Conservation (phyloP, 306 rosid genomes). For the Senna siamea region DNA sequence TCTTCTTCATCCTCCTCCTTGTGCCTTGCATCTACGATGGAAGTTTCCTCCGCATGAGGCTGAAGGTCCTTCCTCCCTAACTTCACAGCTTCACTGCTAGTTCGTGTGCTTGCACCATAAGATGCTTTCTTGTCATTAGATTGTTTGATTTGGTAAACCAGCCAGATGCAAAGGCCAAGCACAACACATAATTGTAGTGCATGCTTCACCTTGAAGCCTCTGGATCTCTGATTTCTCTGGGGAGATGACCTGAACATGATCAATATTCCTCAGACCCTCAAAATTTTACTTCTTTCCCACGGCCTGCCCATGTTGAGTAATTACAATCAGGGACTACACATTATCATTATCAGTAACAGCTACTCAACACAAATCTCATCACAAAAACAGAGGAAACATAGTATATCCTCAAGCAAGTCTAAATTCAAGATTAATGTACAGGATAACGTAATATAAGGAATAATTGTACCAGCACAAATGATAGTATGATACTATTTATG, state of each 20-base stretch:
- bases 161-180: conserved; percentile 80
- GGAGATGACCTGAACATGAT: conserved; percentile 81
- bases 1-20: conserved; percentile 73
- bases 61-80: conserved; percentile 80
- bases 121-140: conserved; percentile 65
- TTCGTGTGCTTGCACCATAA: conserved; percentile 35
- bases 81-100: conserved; percentile 51
- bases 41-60: conserved; percentile 56
- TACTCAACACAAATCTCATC: background rate
- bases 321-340: no score
- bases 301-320: conserved; percentile 50
- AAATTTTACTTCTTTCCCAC: conserved; percentile 28
- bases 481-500: conserved; percentile 3
- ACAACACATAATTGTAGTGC: conserved; percentile 72
- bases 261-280: conserved; percentile 41
- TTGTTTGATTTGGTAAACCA: conserved; percentile 85
- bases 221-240: conserved; percentile 71
- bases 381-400: background rate
- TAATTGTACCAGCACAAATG: background rate
- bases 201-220: conserved; percentile 95
- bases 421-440: conserved; percentile 29
- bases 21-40: conserved; percentile 63
- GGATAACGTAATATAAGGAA: background rate
- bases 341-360: conserved; percentile 2
- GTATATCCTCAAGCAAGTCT: background rate